phyloP scores from a whole-genome alignment of 2,329 filamentous ascomycete genomes.

The Escovopsis sp. region DNA sequence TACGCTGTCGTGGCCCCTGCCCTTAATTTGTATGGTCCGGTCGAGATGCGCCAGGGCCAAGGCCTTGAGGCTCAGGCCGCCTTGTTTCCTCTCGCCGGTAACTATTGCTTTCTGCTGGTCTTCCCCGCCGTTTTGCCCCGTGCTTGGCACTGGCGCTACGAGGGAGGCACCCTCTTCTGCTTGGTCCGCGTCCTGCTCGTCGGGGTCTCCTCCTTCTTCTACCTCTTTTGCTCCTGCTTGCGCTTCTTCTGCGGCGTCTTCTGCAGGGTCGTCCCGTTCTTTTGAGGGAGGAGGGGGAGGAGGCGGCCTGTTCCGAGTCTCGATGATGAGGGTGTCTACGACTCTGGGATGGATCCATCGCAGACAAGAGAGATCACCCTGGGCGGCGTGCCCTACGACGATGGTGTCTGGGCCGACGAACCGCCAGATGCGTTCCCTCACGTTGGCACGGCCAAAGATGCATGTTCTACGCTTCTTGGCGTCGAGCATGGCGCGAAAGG shows the following conservation, averaged over 20 bases:
- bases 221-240: slow-evolving; percentile 5
- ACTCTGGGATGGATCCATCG: slow-evolving; percentile 31
- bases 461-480: slow-evolving; percentile 18
- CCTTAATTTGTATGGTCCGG: slow-evolving; percentile 23
- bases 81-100: slow-evolving; percentile 3
- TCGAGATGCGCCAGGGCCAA: slow-evolving; percentile 21
- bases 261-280: slow-evolving; percentile 5
- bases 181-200: too few relatives aligned
- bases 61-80: slow-evolving; percentile 23
- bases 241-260: slow-evolving; percentile 7
- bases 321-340: slow-evolving; percentile 29
- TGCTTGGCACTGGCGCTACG: too few relatives aligned
- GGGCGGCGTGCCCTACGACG: slow-evolving; percentile 30
- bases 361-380: slow-evolving; percentile 27
- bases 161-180: slow-evolving; percentile 1
- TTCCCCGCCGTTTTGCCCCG: too few relatives aligned
- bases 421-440: slow-evolving; percentile 25
- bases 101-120: slow-evolving; percentile 1
- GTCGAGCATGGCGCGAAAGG: slow-evolving; percentile 19
- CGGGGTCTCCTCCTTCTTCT: slow-evolving; percentile 1
- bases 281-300: background rate
- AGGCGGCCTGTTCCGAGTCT: slow-evolving; percentile 8
- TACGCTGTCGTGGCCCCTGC: slow-evolving; percentile 24
- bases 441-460: slow-evolving; percentile 25
- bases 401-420: slow-evolving; percentile 31